A percentile compares a stretch with the other conserved stretches of the same genome.
Evolutionary conservation across 1,284 basidiomycete species (phyloP).

Genomic region (Melampsora abietis-canadensis): DNA sequence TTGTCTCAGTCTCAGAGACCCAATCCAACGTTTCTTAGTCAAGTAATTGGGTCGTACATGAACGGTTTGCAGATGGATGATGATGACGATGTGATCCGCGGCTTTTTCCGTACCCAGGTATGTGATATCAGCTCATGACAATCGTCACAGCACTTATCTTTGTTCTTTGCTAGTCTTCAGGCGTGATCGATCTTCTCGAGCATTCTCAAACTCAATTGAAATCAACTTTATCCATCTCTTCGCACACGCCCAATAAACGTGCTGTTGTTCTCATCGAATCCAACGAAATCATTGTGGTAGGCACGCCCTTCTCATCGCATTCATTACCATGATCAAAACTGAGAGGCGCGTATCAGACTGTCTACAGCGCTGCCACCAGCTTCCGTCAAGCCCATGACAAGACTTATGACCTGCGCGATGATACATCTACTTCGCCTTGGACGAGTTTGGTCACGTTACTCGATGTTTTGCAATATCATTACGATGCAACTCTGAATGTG

Average conservation of each 20-base stretch:
- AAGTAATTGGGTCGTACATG: conserved; percentile 65
- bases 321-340: background rate
- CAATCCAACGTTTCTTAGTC: conserved; percentile 45
- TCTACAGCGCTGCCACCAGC: conserved; percentile 67
- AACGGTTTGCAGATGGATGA: conserved; percentile 53
- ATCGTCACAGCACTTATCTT: background rate
- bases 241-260: conserved; percentile 24
- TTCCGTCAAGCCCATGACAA: conserved; percentile 69
- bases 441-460: conserved; percentile 69
- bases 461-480: conserved; percentile 69
- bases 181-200: conserved; percentile 13
- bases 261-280: conserved; percentile 46
- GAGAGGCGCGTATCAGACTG: conserved; percentile 58
- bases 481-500: conserved; percentile 63
- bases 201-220: conserved; percentile 34
- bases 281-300: conserved; percentile 48
- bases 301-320: conserved; percentile 1
- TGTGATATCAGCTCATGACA: conserved; percentile 32
- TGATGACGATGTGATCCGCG: conserved; percentile 73
- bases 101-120: conserved; percentile 77
- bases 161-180: conserved; percentile 18
- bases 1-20: conserved; percentile 46
- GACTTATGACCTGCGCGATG: conserved; percentile 68
- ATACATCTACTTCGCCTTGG: conserved; percentile 69
- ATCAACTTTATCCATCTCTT: conserved; percentile 40